A percentile compares a stretch with the other conserved stretches of the same genome.
phyloP scores from a whole-genome alignment of 2,329 filamentous ascomycete species.

The Thyridium curvatum region DNA sequence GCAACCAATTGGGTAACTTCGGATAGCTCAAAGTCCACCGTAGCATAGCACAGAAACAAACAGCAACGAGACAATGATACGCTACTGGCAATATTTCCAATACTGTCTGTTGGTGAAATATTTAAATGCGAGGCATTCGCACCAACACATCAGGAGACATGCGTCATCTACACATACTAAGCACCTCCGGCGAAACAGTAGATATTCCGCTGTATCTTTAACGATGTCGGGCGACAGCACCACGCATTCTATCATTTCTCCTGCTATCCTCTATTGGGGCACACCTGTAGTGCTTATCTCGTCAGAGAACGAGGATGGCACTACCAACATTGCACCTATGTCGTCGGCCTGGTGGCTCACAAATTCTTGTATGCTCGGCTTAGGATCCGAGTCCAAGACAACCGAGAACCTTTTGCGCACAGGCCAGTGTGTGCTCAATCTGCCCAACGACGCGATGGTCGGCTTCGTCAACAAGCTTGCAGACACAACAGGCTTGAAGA shows the following conservation, averaged over 20 bases:
- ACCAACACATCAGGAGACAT: too few species aligned
- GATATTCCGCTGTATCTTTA: too few species aligned
- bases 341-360: conserved; percentile 39
- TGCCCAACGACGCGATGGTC: conserved; percentile 26
- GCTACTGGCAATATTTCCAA: too few species aligned
- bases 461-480: conserved; percentile 29
- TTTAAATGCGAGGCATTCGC: too few species aligned
- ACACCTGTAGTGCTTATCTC: conserved; percentile 32
- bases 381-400: conserved; percentile 26
- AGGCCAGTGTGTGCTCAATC: conserved; percentile 34
- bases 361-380: conserved; percentile 33
- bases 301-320: conserved; percentile 31
- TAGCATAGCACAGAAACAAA: too few species aligned
- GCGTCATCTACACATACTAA: too few species aligned
- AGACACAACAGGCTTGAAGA: conserved; percentile 24
- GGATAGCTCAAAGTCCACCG: too few species aligned
- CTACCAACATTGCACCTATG: conserved; percentile 32
- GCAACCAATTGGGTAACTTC: too few species aligned
- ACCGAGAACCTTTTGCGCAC: conserved; percentile 31
- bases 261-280: conserved; percentile 33
- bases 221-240: too few species aligned
- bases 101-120: too few species aligned
- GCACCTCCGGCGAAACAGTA: too few species aligned
- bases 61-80: too few species aligned
- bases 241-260: conserved; percentile 18